Evolutionary conservation across 1,284 basidiomycete genomes (phyloP).

Genomic region (Pulveroboletus sp.): DNA sequence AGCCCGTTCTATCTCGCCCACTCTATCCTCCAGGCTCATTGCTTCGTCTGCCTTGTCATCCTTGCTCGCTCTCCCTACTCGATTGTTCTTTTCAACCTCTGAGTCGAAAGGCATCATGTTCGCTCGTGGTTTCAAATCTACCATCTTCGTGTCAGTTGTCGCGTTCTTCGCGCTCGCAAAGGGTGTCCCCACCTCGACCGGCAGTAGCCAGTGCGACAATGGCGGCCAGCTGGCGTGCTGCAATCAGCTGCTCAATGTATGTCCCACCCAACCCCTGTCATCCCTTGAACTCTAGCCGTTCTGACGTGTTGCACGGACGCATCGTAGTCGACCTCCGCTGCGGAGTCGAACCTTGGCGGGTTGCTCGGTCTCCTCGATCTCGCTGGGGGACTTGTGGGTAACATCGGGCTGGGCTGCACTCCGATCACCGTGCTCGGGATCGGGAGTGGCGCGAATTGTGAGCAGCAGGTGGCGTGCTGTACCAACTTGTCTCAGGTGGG

Average conservation of each 20-base stretch:
- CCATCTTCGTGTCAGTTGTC: conserved; percentile 12
- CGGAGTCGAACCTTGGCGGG: not conserved
- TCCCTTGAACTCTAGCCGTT: not conserved
- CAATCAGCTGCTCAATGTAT: not conserved
- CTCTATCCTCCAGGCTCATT: not conserved
- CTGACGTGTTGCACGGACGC: not conserved
- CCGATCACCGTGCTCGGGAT: conserved; percentile 16
- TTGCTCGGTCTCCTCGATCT: not conserved
- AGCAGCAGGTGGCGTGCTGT: conserved; percentile 21
- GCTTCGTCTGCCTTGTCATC: conserved; percentile 1
- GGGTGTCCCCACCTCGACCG: not conserved
- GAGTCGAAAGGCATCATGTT: conserved; percentile 14
- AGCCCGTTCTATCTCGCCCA: not conserved
- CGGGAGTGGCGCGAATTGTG: conserved; percentile 11
- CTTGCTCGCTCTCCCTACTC: not conserved
- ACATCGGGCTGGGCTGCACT: conserved; percentile 11
- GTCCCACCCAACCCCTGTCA: not conserved
- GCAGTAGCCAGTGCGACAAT: conserved; percentile 14
- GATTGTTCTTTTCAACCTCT: not conserved
- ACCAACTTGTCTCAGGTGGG: conserved; percentile 5
- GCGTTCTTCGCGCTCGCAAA: conserved; percentile 6
- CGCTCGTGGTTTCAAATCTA: conserved; percentile 14
- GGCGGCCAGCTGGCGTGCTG: conserved; percentile 21
- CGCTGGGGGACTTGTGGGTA: not conserved
- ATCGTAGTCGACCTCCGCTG: not conserved